Evolutionary conservation across 192 early-diverging fungal species (phyloP).

Genomic region (Backusella psychrophila): DNA sequence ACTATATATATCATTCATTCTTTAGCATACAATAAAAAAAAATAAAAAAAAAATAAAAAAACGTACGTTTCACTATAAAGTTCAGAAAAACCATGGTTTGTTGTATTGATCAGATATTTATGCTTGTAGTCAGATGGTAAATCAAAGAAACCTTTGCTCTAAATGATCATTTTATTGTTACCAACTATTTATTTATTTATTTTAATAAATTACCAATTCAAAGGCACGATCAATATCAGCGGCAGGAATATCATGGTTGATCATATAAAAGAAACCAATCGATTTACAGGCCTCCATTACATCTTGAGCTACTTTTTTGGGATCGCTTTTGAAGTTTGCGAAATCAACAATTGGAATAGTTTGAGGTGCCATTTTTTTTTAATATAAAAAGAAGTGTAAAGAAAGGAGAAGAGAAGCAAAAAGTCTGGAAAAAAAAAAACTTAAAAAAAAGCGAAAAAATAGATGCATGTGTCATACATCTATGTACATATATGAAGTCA

Average conservation of each 20-base stretch:
- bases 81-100: slow-evolving; percentile 53
- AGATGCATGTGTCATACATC: not conserved
- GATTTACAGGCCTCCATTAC: slow-evolving; percentile 47
- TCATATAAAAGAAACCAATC: slow-evolving; percentile 62
- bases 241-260: slow-evolving; percentile 57
- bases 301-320: slow-evolving; percentile 39
- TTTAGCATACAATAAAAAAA: not conserved
- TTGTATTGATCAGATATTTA: slow-evolving; percentile 35
- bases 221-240: slow-evolving; percentile 51
- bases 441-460: not conserved
- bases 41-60: not conserved
- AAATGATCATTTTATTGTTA: not conserved
- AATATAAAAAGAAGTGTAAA: not conserved
- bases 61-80: slow-evolving; percentile 55
- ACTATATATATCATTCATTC: slow-evolving; percentile 16
- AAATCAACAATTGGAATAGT: slow-evolving; percentile 67
- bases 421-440: not conserved
- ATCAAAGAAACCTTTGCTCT: slow-evolving; percentile 54
- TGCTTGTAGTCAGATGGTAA: slow-evolving; percentile 43
- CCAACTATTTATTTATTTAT: not conserved
- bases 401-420: not conserved
- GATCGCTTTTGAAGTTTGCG: slow-evolving; percentile 43
- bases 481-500: not conserved
- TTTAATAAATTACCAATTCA: slow-evolving; percentile 28
- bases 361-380: not conserved